phyloP scores from a whole-genome alignment of 1,284 basidiomycete genomes.

The Amylostereum chailletii region DNA sequence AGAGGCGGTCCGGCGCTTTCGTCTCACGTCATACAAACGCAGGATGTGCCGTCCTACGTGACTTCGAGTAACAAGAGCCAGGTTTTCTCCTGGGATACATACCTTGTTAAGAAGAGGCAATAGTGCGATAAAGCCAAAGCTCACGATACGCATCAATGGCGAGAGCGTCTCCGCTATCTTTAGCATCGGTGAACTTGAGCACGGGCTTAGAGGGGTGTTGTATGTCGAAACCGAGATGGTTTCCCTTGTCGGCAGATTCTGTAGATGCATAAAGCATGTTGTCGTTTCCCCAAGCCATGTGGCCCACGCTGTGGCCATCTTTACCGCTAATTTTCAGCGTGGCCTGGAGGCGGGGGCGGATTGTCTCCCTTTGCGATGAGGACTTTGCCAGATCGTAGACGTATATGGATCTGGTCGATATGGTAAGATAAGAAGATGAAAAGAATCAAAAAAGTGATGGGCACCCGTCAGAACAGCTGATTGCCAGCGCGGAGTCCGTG shows the following conservation, averaged over 20 bases:
- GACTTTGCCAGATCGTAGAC: constrained; percentile 36
- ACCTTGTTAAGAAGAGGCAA: not conserved
- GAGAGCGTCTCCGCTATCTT: constrained; percentile 47
- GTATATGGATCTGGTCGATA: not conserved
- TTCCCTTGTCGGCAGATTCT: constrained; percentile 28
- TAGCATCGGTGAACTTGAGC: constrained; percentile 30
- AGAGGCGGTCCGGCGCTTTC: constrained; percentile 15
- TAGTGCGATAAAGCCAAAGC: not conserved
- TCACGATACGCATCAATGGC: constrained; percentile 36
- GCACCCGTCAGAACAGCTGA: constrained; percentile 11
- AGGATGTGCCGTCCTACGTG: constrained; percentile 27
- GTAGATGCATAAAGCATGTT: constrained; percentile 49
- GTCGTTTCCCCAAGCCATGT: constrained; percentile 45
- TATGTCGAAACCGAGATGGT: constrained; percentile 40
- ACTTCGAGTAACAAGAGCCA: constrained; percentile 31
- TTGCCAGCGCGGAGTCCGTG: not conserved
- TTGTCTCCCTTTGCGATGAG: not conserved
- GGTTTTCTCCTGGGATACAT: constrained; percentile 3
- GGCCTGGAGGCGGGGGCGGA: constrained; percentile 17
- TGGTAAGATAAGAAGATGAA: not conserved
- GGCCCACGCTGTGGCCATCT: constrained; percentile 29
- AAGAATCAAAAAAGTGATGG: constrained; percentile 21
- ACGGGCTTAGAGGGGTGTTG: constrained; percentile 25
- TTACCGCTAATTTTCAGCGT: constrained; percentile 9
- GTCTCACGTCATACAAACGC: constrained; percentile 44